Conservation (phyloP, 148 eudicot species). For the Nepenthes mirabilis region DNA sequence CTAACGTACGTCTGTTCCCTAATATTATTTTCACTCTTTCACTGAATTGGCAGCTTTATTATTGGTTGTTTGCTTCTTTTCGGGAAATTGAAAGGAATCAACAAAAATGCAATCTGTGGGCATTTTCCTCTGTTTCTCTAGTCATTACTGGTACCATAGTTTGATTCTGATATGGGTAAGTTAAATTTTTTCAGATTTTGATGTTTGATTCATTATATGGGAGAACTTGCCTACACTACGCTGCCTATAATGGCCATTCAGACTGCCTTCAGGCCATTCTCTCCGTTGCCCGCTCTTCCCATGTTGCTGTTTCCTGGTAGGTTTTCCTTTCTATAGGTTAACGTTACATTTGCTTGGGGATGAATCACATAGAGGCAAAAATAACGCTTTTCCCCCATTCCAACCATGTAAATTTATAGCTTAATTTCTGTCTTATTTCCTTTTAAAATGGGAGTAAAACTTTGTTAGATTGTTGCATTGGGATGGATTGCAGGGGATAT, state of each 20-base stretch:
- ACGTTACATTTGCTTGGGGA: neutral
- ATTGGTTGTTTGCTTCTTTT: neutral
- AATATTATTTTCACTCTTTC: neutral
- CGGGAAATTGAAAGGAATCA: neutral
- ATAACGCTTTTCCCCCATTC: too few relatives aligned
- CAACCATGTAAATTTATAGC: too few relatives aligned
- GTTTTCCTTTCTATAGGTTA: neutral
- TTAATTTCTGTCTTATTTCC: too few relatives aligned
- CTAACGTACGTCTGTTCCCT: slow-evolving; percentile 51
- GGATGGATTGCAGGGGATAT: slow-evolving; percentile 56
- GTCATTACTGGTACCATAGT: neutral
- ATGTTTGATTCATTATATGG: slow-evolving; percentile 78
- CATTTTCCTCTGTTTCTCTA: neutral
- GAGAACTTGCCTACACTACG: slow-evolving; percentile 95
- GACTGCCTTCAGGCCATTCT: slow-evolving; percentile 79
- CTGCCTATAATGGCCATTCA: slow-evolving; percentile 83
- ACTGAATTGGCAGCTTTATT: neutral
- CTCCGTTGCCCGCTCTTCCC: slow-evolving; percentile 68
- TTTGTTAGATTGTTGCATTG: too few relatives aligned
- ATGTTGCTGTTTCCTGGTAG: slow-evolving; percentile 83
- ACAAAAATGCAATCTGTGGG: neutral
- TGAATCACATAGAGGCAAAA: too few relatives aligned
- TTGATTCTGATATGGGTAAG: slow-evolving; percentile 6
- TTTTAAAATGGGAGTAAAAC: too few relatives aligned
- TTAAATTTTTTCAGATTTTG: slow-evolving; percentile 44